These are phyloP conservation scores for Ilyonectria sp. DNA, from an alignment of 2,329 filamentous ascomycete genomes.

Conservation along the genomic window DNA sequence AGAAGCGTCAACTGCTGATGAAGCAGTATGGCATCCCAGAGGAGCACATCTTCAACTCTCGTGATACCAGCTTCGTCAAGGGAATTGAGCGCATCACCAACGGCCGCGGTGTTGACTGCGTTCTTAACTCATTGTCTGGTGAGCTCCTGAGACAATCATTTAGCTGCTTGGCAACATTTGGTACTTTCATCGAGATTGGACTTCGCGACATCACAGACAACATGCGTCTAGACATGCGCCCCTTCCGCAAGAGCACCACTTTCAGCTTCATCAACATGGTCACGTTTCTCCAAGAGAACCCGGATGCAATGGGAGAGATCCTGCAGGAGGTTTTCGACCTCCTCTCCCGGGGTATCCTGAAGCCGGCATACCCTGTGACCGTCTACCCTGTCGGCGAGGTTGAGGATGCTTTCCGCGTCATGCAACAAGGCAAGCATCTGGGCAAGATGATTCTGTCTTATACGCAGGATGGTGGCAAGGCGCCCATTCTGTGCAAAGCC, in stretches of 20 bases:
- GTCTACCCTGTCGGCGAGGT: too few relatives aligned
- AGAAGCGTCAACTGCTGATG: conserved; percentile 53
- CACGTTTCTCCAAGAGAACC: not conserved
- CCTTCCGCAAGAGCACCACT: too few relatives aligned
- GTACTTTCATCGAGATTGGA: too few relatives aligned
- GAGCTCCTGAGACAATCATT: too few relatives aligned
- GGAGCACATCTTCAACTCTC: conserved; percentile 52
- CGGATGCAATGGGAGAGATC: not conserved
- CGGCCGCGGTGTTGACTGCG: conserved; percentile 52
- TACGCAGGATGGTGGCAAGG: too few relatives aligned
- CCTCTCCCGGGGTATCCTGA: not conserved
- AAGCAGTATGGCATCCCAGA: conserved; percentile 49
- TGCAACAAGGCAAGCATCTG: too few relatives aligned
- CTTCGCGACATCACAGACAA: not conserved
- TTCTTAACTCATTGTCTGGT: conserved; percentile 58
- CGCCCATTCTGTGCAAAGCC: too few relatives aligned
- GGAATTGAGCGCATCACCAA: conserved; percentile 46
- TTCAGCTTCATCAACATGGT: too few relatives aligned
- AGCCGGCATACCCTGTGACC: not conserved
- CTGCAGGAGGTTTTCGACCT: not conserved
- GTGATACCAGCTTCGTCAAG: conserved; percentile 49
- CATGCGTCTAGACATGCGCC: not conserved
- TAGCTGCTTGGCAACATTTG: too few relatives aligned
- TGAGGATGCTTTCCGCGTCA: too few relatives aligned
- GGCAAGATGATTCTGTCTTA: too few relatives aligned